Evolutionary conservation across 257 asterid species (phyloP), one percentile per base, ranked within the genome.

Genomic region (Fraxinus americana): DNA sequence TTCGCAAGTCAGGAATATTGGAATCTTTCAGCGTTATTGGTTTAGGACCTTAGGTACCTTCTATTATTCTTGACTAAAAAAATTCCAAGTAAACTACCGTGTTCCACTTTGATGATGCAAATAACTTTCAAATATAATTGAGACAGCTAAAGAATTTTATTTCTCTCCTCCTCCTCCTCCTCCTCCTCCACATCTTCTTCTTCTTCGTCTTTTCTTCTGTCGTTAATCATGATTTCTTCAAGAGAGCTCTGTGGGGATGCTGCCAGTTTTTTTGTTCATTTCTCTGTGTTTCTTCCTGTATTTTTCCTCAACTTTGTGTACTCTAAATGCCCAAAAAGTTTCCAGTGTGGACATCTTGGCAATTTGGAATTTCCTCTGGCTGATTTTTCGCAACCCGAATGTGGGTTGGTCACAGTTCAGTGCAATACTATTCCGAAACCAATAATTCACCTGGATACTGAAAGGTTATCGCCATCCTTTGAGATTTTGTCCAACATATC

Each of bases 361-460:
- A 1, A 32, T 57, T 59, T 90, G 5, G 57, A 27, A 13, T 85
- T 82, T 23, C 91, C 96, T 3, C 76, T 84, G 63, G 7, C 83
- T 7, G 3, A 29, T 19, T 1, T 3, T 3, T 1, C 30, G 0
- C 38, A 19, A 10, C 72, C 79, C 1, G 67, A 45, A 0, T 91
- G 92, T 25, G 92, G 94, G 7, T 59, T 88, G 52, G 77, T 81
- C 79, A 7, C 43, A 36, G 71, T 88, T 45, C 23, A 75, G 7
- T 54, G 79, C 29, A 3, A 69, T n/a, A 27, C 27, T 21, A 3
- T 32, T 1, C 38, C 36, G 30, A 0, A 10, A 38, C 90, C 88
- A 41, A 57, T 0, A 5, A 21, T 91, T 27, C 75, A 76, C 72
- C 35, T 89, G 3, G 63, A 38, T 27, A 14, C 45, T 27, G 72